Base-by-base conservation (phyloP, 2,329 filamentous ascomycete genomes). In the Penicillium decumbens region DNA sequence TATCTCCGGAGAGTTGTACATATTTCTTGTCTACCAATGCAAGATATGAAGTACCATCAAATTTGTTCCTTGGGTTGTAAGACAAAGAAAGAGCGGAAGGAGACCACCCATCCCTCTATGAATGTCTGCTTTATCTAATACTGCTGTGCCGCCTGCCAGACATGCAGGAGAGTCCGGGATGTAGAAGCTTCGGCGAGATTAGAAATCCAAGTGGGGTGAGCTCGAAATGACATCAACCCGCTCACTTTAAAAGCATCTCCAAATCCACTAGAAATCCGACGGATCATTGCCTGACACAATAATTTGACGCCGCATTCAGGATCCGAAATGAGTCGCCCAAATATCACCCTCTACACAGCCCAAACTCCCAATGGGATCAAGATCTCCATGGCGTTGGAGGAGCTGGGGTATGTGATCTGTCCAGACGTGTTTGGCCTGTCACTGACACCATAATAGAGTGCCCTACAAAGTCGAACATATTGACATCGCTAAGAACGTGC, bases 301-400 rank as follows among this genome's bases (percentile, higher is more conserved):
- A 30, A 27, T 10, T 12, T 12, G 7, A 42, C 18, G 20, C 12
- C 10, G 6, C 9, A 24, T 37, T 9, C 3, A 40, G 45, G 24
- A 20, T 45, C 45, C 54, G 59, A 50, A 33, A 70, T 64, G 59
- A 56, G 54, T 49, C 53, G 53, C 25, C 77, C 86, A 5, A 77
- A 87, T 59, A 89, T 95, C 62, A 86, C 84, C 38, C 81, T 95
- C 27, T 95, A 93, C 75, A 95, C 89, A 10, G 78, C 80, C 10
- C 80, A 84, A 64, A 95, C 91, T 44, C 89, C 91, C 40, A 95
- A 95, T 72, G 89, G 90, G 56, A 87, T 93, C 77, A 95, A 95
- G 70, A 81, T 89, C 54, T 90, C 88, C 49, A 95, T 95, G 57
- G 79, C 88, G 8, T 75, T 96, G 13, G 89, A 95, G 72, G 90